Conservation (phyloP, 2,329 filamentous ascomycete species). For the Cylindrodendrum hubeiense region DNA sequence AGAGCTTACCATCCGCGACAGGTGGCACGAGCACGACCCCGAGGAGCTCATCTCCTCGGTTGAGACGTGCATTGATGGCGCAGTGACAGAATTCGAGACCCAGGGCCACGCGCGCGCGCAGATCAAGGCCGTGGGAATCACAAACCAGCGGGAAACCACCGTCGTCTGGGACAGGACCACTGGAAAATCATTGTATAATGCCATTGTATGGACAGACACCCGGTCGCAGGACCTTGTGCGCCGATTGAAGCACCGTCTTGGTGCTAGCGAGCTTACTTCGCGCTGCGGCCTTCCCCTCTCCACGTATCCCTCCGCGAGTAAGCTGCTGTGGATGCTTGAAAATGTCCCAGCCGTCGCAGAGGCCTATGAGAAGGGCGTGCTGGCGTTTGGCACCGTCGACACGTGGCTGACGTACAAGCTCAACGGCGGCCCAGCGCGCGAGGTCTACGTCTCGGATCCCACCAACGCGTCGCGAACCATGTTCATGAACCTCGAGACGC, state of each 20-base stretch:
- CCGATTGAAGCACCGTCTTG: conserved; percentile 76
- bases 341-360: conserved; percentile 77
- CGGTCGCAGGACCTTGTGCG: conserved; percentile 79
- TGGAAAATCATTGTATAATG: conserved; percentile 84
- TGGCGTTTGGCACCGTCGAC: conserved; percentile 90
- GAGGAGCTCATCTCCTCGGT: conserved; percentile 81
- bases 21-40: conserved; percentile 93
- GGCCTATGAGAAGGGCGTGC: conserved; percentile 80
- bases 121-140: conserved; percentile 86
- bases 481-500: conserved; percentile 90
- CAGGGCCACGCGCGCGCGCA: conserved; percentile 75
- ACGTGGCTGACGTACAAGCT: conserved; percentile 89
- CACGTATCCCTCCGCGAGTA: conserved; percentile 89
- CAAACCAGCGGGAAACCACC: conserved; percentile 91
- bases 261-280: conserved; percentile 75
- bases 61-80: conserved; percentile 79
- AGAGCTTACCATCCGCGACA: conserved; percentile 51
- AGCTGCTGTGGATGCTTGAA: conserved; percentile 84
- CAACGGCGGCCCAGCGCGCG: conserved; percentile 76
- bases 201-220: conserved; percentile 92
- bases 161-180: conserved; percentile 87
- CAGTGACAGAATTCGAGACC: conserved; percentile 77
- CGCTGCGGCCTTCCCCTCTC: conserved; percentile 86
- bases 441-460: conserved; percentile 83
- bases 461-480: conserved; percentile 92